Base-by-base conservation (phyloP, 257 asterid genomes). In the Solanum pinnatisectum region DNA sequence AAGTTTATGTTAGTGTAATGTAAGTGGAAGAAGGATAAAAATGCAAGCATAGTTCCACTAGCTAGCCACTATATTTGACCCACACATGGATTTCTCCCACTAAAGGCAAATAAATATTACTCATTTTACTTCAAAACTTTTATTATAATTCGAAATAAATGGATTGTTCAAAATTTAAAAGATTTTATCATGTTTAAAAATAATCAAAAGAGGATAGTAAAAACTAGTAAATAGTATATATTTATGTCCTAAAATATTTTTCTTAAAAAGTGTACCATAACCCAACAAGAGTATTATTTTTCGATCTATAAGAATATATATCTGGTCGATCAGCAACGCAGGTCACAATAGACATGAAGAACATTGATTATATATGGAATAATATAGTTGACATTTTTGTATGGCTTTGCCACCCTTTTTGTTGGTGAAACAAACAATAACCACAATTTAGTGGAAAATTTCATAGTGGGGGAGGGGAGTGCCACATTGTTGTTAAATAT, bases 61-160 rank as follows among this genome's bases (percentile, higher is more conserved):
- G 1, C 30, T 30, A 12, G 87, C 90, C 91, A 52, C 25, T 27
- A 87, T 84, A 14, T 86, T 87, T 90, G 88, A 91, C 93, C 90
- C 91, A 89, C 87, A 89, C 91, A 85, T 90, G 39, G 86, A 83
- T 6, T 72, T 2, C 23, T 36, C 86, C 88, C 91, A 90, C 87
- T 83, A 23, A 87, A 87, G 44, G 85, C 49, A 65, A 82, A 10
- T 59, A 59, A 59, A 52, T 52, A 52, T 52, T 42, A 42, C 14
- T 0, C 44, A 9, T 30, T 40, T 3, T 9, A 40, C 0, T 40
- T 39, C 0, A 39, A 7, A 40, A 40, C 3, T 40, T 40, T 40
- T 40, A 40, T 9, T 1, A 3, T 40, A 40, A 0, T 40, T 10
- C 1, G 2, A 40, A 46, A 14, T 14, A 46, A 46, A 5, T 1